Percentiles rank a stretch among this genome's conserved stretches.
These are phyloP conservation scores for Mycena citricolor DNA, from an alignment of 1,284 basidiomycete species.

Conservation along the genomic window DNA sequence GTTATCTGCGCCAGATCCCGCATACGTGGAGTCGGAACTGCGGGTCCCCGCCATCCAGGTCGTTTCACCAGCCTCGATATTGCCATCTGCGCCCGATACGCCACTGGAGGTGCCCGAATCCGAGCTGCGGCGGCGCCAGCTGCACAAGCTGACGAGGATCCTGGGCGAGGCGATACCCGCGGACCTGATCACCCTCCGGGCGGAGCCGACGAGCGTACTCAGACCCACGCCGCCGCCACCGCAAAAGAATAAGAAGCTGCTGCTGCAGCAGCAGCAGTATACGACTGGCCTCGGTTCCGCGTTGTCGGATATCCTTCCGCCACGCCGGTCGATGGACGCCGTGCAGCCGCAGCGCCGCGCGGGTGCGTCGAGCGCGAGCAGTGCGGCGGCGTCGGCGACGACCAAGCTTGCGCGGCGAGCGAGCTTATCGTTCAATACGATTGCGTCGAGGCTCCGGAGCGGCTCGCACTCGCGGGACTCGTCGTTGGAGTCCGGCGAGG, in stretches of 20 bases:
- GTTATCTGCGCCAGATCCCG: not conserved
- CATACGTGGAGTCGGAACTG: not conserved
- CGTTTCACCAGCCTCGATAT: conserved; percentile 5
- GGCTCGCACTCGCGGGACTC: conserved; percentile 13
- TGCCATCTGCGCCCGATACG: conserved; percentile 12
- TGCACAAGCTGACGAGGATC: conserved; percentile 19
- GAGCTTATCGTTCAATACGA: conserved; percentile 13
- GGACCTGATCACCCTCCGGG: conserved; percentile 12
- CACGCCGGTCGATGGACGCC: conserved; percentile 11
- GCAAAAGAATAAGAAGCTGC: too few relatives aligned
- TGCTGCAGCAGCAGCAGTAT: too few relatives aligned
- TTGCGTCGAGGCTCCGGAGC: conserved; percentile 15
- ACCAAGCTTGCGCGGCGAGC: conserved; percentile 15
- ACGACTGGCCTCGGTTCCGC: too few relatives aligned
- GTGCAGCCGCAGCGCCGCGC: conserved; percentile 2
- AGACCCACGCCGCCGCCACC: too few relatives aligned
- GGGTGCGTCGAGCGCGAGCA: not conserved
- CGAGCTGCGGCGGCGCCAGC: conserved; percentile 19
- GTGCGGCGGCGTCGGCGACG: not conserved
- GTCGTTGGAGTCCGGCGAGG: conserved; percentile 7
- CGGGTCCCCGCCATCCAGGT: conserved; percentile 1
- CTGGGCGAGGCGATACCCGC: conserved; percentile 18
- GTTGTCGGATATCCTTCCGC: too few relatives aligned
- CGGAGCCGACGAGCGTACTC: too few relatives aligned
- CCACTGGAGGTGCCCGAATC: conserved; percentile 15